A percentile compares a stretch with the other conserved stretches of the same genome.
Evolutionary conservation across 108 stramenopile species (phyloP).

Genomic region (Fragilaria crotonensis): DNA sequence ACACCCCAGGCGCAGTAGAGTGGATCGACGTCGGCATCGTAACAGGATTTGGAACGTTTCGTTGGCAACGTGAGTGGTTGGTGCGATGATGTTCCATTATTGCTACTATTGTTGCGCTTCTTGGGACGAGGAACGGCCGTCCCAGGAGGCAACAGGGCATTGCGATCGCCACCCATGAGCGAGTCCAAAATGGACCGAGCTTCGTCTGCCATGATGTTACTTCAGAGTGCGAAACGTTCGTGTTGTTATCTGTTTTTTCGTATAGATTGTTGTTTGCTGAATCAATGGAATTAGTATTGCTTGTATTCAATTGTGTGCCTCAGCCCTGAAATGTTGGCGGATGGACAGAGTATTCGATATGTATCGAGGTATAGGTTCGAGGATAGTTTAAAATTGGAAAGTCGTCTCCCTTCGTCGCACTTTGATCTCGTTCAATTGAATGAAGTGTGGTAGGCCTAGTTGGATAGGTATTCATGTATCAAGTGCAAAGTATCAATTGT

Average conservation of each 20-base stretch:
- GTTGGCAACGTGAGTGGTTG: conserved; percentile 27
- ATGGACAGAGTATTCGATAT: too few species aligned
- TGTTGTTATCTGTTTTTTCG: conserved; percentile 2
- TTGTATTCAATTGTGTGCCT: too few species aligned
- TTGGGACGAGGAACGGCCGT: conserved; percentile 27
- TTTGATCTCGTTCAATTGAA: too few species aligned
- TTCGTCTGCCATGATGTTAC: conserved; percentile 73
- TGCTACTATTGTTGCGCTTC: conserved; percentile 19
- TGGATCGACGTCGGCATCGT: conserved; percentile 76
- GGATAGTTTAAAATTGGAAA: too few species aligned
- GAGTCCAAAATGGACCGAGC: conserved; percentile 74
- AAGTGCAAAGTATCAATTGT: too few species aligned
- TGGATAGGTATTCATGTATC: too few species aligned
- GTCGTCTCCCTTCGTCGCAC: too few species aligned
- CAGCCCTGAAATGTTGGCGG: too few species aligned
- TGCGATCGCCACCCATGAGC: conserved; percentile 84
- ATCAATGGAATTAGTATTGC: too few species aligned
- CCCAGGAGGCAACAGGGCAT: conserved; percentile 58
- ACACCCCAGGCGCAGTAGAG: conserved; percentile 86
- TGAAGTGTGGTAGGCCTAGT: too few species aligned
- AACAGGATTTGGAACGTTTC: conserved; percentile 59
- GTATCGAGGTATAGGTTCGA: too few species aligned
- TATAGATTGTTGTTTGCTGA: not conserved
- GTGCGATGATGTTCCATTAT: not conserved
- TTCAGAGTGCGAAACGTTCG: too few species aligned